A percentile compares a stretch with the other conserved stretches of the same genome.
phyloP scores from a whole-genome alignment of 108 stramenopile genomes.

The Cyclotella choctawhatcheeana region DNA sequence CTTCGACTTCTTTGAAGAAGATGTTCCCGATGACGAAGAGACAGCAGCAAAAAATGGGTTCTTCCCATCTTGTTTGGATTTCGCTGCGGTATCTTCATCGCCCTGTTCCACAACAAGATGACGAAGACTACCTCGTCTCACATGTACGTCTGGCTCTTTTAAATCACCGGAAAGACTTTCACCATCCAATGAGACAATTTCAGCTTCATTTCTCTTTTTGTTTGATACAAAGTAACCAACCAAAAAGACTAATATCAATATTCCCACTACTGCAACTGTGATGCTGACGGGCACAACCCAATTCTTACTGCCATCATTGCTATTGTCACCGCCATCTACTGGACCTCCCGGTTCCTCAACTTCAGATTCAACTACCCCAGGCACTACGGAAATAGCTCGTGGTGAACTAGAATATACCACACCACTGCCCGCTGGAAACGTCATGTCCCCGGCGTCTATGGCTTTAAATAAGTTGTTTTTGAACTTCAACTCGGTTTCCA shows the following conservation, averaged over 20 bases:
- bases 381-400: not conserved
- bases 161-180: slow-evolving; percentile 4
- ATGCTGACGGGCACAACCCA: slow-evolving; percentile 25
- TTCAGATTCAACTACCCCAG: not conserved
- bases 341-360: not conserved
- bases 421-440: not conserved
- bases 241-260: not conserved
- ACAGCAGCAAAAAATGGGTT: slow-evolving; percentile 8
- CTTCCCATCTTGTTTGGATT: not conserved
- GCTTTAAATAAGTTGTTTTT: slow-evolving; percentile 9
- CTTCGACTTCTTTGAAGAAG: too few species aligned
- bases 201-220: not conserved
- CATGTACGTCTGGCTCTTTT: not conserved
- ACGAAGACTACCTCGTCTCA: not conserved
- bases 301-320: not conserved
- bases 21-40: not conserved
- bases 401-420: not conserved
- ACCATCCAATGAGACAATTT: slow-evolving; percentile 1
- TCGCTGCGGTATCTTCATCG: not conserved
- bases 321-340: not conserved
- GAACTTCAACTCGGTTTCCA: slow-evolving; percentile 11
- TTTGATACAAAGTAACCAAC: not conserved
- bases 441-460: slow-evolving; percentile 12
- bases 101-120: not conserved
- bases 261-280: not conserved